Base-by-base conservation (phyloP, 139 green algal genomes). In the Mesotaenium endlicherianum region DNA sequence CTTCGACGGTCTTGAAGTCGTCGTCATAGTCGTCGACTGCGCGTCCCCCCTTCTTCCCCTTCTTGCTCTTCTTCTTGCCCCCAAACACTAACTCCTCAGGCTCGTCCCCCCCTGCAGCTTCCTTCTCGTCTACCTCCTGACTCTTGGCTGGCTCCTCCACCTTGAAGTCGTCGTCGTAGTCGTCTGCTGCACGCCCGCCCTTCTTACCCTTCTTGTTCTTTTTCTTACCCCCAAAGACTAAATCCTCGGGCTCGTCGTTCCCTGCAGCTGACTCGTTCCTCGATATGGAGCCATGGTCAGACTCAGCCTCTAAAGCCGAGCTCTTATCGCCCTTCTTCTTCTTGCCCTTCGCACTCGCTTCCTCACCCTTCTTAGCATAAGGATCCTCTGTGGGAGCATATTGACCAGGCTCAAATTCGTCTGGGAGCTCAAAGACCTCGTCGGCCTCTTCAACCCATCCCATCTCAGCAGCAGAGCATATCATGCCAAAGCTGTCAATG, bases 401-500 rank as follows among this genome's bases (percentile, higher is more conserved):
- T n/a, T 86, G 74, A 11, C 93, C 93, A 34, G 92, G 74, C 43
- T 87, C 59, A 2, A 85, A 64, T 1, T 90, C 82, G 5, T 90
- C 86, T 30, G 88, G 90, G 78, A 96, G 84, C 59, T 91, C 84
- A 2, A 93, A 75, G 84, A 92, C 58, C 1, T 88, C 89, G 55
- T 93, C 90, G 3, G 86, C 77, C 34, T 80, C 79, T 2, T 82
- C 40, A 17, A 44, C 75, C 94, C 94, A 97, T 16, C 94, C 94
- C 64, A 93, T 88, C 75, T 97, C 93, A 57, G 90, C 80, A 0
- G 92, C 91, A 36, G 88, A 93, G 87, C 93, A 95, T 30, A 97
- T 88, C 94, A 97, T 97, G 70, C 94, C 94, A 44, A 87, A 88
- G 70, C 82, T 92, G 44, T 93, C 89, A 34, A 95, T 89, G 0